Percentiles rank a stretch among this genome's conserved stretches.
Evolutionary conservation across 2,329 filamentous ascomycete species (phyloP).

Genomic region (Aspergillus sp.): DNA sequence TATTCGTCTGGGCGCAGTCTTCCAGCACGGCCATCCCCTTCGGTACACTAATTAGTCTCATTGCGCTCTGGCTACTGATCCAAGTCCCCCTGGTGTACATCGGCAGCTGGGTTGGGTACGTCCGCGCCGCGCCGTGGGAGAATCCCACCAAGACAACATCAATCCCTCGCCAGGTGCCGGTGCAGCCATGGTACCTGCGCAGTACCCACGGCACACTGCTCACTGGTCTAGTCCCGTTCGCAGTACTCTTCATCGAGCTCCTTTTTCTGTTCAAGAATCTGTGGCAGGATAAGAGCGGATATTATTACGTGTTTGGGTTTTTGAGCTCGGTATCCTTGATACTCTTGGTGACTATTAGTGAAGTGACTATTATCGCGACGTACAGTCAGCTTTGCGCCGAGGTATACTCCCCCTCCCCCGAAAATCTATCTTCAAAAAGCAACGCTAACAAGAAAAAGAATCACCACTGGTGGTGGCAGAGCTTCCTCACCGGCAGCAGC

Average conservation of each 20-base stretch:
- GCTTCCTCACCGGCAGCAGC: conserved; percentile 68
- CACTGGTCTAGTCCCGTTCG: conserved; percentile 72
- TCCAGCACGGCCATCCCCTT: conserved; percentile 83
- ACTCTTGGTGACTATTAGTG: conserved; percentile 66
- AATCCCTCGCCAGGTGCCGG: conserved; percentile 65
- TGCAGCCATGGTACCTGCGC: conserved; percentile 66
- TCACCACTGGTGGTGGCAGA: conserved; percentile 89
- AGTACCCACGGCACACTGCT: conserved; percentile 57
- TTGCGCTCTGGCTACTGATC: conserved; percentile 73
- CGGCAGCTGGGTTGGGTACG: conserved; percentile 70
- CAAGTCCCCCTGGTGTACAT: conserved; percentile 77
- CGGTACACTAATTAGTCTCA: conserved; percentile 62
- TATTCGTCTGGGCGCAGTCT: conserved; percentile 85
- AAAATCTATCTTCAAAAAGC: no score
- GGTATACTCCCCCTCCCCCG: conserved; percentile 29
- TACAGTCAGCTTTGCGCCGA: conserved; percentile 77
- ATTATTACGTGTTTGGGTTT: conserved; percentile 89
- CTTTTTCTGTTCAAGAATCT: conserved; percentile 79
- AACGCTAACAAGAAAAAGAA: conserved; percentile 42
- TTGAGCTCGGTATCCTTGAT: conserved; percentile 65
- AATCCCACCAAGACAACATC: conserved; percentile 71
- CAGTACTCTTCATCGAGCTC: conserved; percentile 80
- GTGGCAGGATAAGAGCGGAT: conserved; percentile 85
- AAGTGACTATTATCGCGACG: conserved; percentile 74
- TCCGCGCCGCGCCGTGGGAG: conserved; percentile 60